Evolutionary conservation across 2,329 filamentous ascomycete species (phyloP).

Genomic region (Verticillium klebahnii): DNA sequence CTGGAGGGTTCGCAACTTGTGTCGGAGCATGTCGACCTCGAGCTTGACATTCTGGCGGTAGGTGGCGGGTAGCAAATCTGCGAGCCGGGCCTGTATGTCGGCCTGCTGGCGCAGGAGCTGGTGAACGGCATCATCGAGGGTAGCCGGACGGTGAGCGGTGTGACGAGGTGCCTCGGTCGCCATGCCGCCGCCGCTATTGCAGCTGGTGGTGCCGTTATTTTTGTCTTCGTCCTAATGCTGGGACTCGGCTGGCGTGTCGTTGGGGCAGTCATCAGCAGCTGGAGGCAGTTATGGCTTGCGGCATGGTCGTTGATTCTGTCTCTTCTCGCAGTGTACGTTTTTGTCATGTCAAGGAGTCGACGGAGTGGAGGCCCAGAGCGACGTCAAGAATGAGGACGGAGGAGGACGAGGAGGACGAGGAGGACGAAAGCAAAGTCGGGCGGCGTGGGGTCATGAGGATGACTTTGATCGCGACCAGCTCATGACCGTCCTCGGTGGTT

Average conservation of each 20-base stretch:
- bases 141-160: slow-evolving; percentile 23
- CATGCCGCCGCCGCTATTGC: slow-evolving; percentile 11
- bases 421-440: slow-evolving; percentile 12
- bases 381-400: slow-evolving; percentile 5
- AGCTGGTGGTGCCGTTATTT: slow-evolving; percentile 7
- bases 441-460: neutral
- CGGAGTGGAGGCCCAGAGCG: slow-evolving; percentile 14
- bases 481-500: neutral
- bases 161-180: slow-evolving; percentile 12
- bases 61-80: slow-evolving; percentile 40
- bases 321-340: slow-evolving; percentile 19
- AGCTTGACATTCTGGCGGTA: slow-evolving; percentile 41
- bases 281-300: neutral
- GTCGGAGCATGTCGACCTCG: slow-evolving; percentile 51
- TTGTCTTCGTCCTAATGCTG: neutral
- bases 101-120: slow-evolving; percentile 47
- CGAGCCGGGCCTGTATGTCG: slow-evolving; percentile 47
- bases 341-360: neutral
- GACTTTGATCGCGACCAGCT: neutral
- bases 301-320: slow-evolving; percentile 1
- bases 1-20: slow-evolving; percentile 48
- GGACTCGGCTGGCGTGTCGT: neutral
- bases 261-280: neutral
- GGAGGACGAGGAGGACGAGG: slow-evolving; percentile 9
- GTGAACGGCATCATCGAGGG: slow-evolving; percentile 38